Evolutionary conservation across 495 filamentous ascomycete genomes (phyloP).

Genomic region (Pyrenula aspistea): DNA sequence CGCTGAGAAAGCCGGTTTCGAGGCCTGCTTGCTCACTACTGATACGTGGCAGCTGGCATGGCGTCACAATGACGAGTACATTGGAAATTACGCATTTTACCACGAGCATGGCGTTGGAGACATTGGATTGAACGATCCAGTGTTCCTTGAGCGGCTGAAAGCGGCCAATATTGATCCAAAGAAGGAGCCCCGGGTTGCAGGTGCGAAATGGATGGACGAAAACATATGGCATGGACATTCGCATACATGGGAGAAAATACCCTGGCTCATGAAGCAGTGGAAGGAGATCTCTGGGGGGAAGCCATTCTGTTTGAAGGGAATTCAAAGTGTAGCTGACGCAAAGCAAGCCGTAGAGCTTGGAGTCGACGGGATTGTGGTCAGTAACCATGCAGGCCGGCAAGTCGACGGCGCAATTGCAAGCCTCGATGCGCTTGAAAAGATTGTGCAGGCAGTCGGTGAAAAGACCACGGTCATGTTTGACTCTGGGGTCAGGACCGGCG

Average conservation of each 20-base stretch:
- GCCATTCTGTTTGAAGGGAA: too few species aligned
- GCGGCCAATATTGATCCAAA: conserved; percentile 40
- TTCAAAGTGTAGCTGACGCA: too few species aligned
- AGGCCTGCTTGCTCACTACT: conserved; percentile 47
- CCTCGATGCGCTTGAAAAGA: conserved; percentile 51
- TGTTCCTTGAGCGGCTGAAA: conserved; percentile 39
- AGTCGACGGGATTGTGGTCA: conserved; percentile 45
- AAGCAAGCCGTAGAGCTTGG: conserved; percentile 40
- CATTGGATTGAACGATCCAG: conserved; percentile 44
- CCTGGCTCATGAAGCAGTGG: conserved; percentile 44
- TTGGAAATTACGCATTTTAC: conserved; percentile 54
- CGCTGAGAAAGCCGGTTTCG: conserved; percentile 42
- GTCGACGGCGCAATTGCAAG: conserved; percentile 50
- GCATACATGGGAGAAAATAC: conserved; percentile 44
- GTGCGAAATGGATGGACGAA: conserved; percentile 52
- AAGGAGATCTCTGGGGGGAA: too few species aligned
- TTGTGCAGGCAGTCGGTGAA: conserved; percentile 43
- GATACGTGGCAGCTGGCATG: conserved; percentile 58
- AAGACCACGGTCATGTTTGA: conserved; percentile 50
- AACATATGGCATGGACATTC: conserved; percentile 52
- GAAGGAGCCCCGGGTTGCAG: conserved; percentile 33
- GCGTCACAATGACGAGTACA: conserved; percentile 48
- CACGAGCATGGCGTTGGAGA: too few species aligned
- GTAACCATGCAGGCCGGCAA: conserved; percentile 47
- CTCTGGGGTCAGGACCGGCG: conserved; percentile 42